Base-by-base conservation (phyloP, 2,329 filamentous ascomycete genomes). In the Didymella keratinophila region DNA sequence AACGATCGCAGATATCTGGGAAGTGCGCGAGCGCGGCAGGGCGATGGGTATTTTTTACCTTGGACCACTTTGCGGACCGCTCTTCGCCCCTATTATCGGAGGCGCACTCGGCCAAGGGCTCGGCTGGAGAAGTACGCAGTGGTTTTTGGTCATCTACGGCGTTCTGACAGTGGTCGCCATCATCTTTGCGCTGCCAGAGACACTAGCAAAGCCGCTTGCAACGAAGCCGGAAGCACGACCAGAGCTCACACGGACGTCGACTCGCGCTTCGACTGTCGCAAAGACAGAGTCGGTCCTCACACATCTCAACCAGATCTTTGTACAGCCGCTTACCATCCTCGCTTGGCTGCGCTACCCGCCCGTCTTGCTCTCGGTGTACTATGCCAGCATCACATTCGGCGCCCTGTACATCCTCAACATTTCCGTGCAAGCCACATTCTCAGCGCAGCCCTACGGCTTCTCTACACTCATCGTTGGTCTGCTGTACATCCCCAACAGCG, bases 31-130 rank as follows among this genome's bases (percentile, higher is more conserved):
- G 52, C 68, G 76, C 9, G 76, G 76, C n/a, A 52, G 57, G 18
- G 76, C 76, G 2, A 77, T 78, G 74, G 73, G 76, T 0, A 59
- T 78, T 16, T 78, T 78, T 57, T 78, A 78, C 42, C 64, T 78
- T 1, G 76, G 76, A 5, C 76, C 76, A 0, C 68, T 78, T 1
- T 77, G 73, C 20, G 76, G 76, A 6, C 76, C 76, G 10, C 59
- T 77, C 1, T 65, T 78, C 45, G 76, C 74, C 1, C 76, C 76
- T 8, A 77, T 78, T 30, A 70, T 78, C 20, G 76, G 76, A n/a
- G 76, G 76, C 28, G 73, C 64, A 4, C 50, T 78, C 12, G 70
- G 70, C 1, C 52, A 73, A 37, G 66, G 63, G 0, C 63, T 78
- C 2, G 74, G 75, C 0, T 78, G 76, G 76, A 56, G 76, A 53